A percentile compares a stretch with the other conserved stretches of the same genome.
These are phyloP conservation scores for Rhodomyrtus psidioides DNA, from an alignment of 441 rosid species.

Conservation along the genomic window DNA sequence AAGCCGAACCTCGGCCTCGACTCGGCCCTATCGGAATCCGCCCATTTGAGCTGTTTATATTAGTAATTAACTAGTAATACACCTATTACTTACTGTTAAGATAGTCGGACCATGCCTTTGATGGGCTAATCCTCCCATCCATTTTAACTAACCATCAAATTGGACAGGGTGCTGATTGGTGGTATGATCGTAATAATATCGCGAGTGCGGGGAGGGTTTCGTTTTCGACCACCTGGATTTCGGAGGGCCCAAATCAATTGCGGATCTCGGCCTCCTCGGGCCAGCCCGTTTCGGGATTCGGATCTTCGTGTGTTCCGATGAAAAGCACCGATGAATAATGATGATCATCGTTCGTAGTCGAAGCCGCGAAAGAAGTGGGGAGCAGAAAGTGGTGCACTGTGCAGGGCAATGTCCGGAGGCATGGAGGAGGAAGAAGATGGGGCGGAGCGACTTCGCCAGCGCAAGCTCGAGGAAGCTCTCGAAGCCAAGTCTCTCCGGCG, in stretches of 20 bases:
- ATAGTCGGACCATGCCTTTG: neutral
- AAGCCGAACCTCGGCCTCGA: neutral
- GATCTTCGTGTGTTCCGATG: neutral
- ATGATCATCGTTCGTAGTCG: neutral
- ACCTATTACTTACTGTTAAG: neutral
- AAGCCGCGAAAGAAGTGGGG: neutral
- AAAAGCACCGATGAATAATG: neutral
- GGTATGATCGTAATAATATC: neutral
- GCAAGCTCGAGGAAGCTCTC: conserved; percentile 86
- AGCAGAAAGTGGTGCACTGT: no score
- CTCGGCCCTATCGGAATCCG: neutral
- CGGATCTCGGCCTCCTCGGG: neutral
- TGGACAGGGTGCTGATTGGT: neutral
- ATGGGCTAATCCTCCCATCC: neutral
- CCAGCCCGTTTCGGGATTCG: neutral
- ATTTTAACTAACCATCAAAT: neutral
- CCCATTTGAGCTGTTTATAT: neutral
- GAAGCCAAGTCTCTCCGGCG: conserved; percentile 96
- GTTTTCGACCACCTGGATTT: neutral
- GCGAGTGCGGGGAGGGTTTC: neutral
- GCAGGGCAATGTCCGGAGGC: neutral
- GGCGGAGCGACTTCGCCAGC: conserved; percentile 51
- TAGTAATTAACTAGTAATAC: no score
- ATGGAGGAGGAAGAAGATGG: conserved; percentile 26
- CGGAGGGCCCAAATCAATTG: neutral